Base-by-base conservation (phyloP, 129 eudicot genomes). In the Rutidosis leptorrhynchoides region DNA sequence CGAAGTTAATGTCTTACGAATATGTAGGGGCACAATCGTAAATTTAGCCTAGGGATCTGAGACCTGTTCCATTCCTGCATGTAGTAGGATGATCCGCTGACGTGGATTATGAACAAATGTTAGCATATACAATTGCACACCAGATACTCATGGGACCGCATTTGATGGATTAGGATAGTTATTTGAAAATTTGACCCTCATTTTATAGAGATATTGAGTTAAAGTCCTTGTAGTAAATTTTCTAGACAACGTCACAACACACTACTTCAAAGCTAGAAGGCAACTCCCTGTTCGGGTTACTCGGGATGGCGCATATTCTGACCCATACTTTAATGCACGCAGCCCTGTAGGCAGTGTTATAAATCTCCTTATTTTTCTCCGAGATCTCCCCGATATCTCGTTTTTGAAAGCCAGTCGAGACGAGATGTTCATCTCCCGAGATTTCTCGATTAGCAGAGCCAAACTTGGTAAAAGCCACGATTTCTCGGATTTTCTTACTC, bases 31-130 rank as follows among this genome's bases (percentile, higher is more conserved):
- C 16, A 74, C 20, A 58, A 3, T 33, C 9, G 78, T 74, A 74
- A 74, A 17, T 74, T 28, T 5, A 58, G 61, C 49, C 22, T 74
- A 27, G 72, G 71, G 78, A 74, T 74, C 73, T 8, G 78, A 65
- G 60, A 64, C 71, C 58, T 73, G 78, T 53, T 55, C 67, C 65
- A 72, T 65, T 58, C 67, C 52, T 57, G 42, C 55, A 40, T 49
- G 65, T 71, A 51, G 27, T 29, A 16, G 12, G 33, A 37, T 37
- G 65, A 54, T 64, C 33, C 27, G 61, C 49, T 71, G 52, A 71
- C 75, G 48, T 71, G 75, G 67, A 70, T 16, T 10, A 60, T 56
- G 68, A 49, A 72, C 51, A 52, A 33, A 72, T 72, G 63, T 72
- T 51, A 24, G 35, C 19, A 21, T 55, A 54, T 24, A 55, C 7